Evolutionary conservation across 805 yeast species (phyloP).

Genomic region (Yamadazyma laniorum): DNA sequence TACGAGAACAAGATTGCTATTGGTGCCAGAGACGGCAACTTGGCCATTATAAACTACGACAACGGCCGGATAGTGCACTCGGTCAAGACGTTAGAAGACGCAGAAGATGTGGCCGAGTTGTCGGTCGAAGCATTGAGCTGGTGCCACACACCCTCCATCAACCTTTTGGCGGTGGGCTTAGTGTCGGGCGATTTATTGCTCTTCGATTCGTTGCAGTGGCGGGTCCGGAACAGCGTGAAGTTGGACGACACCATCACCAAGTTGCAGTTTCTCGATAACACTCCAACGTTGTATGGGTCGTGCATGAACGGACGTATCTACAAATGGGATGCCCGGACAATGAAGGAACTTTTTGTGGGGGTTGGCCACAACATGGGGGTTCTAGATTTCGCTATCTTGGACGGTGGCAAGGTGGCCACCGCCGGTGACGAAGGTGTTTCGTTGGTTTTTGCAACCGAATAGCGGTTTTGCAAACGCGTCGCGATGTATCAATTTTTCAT

Average conservation of each 20-base stretch:
- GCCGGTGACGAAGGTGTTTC: constrained; percentile 98
- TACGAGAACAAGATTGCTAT: constrained; percentile 56
- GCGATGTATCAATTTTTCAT: too few species aligned
- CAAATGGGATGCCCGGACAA: constrained; percentile 88
- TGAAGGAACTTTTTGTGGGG: constrained; percentile 71
- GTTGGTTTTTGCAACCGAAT: constrained; percentile 50
- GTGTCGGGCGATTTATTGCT: constrained; percentile 85
- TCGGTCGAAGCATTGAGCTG: constrained; percentile 67
- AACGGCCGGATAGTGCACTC: constrained; percentile 68
- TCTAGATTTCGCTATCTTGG: constrained; percentile 73
- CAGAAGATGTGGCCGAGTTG: constrained; percentile 43
- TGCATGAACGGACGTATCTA: constrained; percentile 84
- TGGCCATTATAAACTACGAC: constrained; percentile 74
- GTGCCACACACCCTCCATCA: constrained; percentile 58
- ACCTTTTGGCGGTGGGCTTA: constrained; percentile 74
- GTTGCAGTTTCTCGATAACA: constrained; percentile 58
- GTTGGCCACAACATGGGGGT: constrained; percentile 95
- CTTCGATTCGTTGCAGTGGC: constrained; percentile 85
- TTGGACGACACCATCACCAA: constrained; percentile 81
- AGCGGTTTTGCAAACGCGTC: constrained; percentile 1
- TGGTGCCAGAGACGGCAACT: constrained; percentile 86
- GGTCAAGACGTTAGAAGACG: constrained; percentile 62
- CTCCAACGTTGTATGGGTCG: constrained; percentile 64
- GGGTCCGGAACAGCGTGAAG: constrained; percentile 67
- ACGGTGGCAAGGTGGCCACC: constrained; percentile 71